Base-by-base conservation (phyloP, 352 stramenopile species). In the Phytophthora palmivora region DNA sequence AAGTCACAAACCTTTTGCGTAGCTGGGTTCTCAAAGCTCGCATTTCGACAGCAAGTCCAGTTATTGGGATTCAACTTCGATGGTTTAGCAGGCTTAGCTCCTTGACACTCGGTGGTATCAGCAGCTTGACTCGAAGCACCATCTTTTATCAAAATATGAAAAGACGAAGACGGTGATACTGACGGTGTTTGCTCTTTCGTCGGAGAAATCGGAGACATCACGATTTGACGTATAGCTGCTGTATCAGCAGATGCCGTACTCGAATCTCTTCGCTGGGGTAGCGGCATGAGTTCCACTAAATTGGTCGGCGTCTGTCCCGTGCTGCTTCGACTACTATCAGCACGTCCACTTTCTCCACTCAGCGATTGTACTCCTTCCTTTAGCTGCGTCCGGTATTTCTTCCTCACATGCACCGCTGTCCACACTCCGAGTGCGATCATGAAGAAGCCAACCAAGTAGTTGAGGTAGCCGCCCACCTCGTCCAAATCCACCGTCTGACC, bases 371-470 rank as follows among this genome's bases (percentile, higher is more conserved):
- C 50, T 2, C 44, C 58, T 24, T 82, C 74, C 38, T 87, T 89
- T 18, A 68, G n/a, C 56, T 86, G 64, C 24, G 33, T 45, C 10
- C 70, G 63, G 64, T 88, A 86, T 49, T 88, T 89, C 9, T 72
- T 55, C 45, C 76, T 76, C 42, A 84, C 72, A 32, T 86, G 69
- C 30, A 72, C 24, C n/a, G 69, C 47, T 3, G 81, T 87, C 75
- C 81, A 93, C 18, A 78, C 30, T 9, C 86, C 86, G 15, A 95
- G 38, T 1, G 60, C 79, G 58, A 95, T 79, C 86, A 92, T 95
- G 70, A 92, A 91, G 28, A 86, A 71, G 11, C 87, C 87, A 12
- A 95, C 82, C 43, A 90, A 59, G 55, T 89, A 82, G 63, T 94
- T 88, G 36, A 76, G 78, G 33, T 90, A 88, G 1, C 69, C 74